Base-by-base conservation (phyloP, 106 monocot genomes). In the Amphibolis antarctica region DNA sequence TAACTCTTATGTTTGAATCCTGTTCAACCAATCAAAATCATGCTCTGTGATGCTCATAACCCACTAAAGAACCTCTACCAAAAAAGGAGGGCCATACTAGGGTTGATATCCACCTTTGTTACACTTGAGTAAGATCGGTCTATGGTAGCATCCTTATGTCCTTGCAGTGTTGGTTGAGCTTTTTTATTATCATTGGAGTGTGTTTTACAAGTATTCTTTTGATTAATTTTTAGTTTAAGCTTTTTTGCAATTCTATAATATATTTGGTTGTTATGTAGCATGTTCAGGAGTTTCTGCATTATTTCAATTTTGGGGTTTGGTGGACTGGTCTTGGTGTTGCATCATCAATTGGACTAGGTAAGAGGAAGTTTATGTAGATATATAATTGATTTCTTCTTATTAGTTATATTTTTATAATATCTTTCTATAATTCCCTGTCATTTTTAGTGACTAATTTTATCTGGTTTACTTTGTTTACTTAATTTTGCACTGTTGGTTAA, bases 311-410 rank as follows among this genome's bases (percentile, higher is more conserved):
- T 72, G 67, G 29, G 28, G 21, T 77, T 6, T 77, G 77, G 77
- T 77, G 77, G 77, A 42, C 67, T 7, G 62, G 52, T 3, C 71
- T 77, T 55, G 77, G 77, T 48, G 72, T 77, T 29, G 77, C 77
- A 46, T 77, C 77, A 62, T 77, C 60, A 4, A 60, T 60, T 60
- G 60, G 60, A 25, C 60, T 60, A 11, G 60, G 60, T 60, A 60
- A 25, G 18, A 15, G 17, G 17, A 60, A 30, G 15, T 36, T 18
- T 17, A 60, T 60, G 13, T 42, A 18, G 17, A 60, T 60, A 1
- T 60, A 60, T 60, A 31, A 22, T 55, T 21, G 11, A 23, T 23
- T 57, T 28, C 28, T 0, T 49, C n/a, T 13, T 49, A 49, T 49
- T 26, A 13, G 5, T 57, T 6, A 26, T 28, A 57, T 57, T 57